Percentiles rank a stretch among this genome's conserved stretches.
phyloP scores from a whole-genome alignment of 1,284 basidiomycete genomes.

The Xerocomus tenax region DNA sequence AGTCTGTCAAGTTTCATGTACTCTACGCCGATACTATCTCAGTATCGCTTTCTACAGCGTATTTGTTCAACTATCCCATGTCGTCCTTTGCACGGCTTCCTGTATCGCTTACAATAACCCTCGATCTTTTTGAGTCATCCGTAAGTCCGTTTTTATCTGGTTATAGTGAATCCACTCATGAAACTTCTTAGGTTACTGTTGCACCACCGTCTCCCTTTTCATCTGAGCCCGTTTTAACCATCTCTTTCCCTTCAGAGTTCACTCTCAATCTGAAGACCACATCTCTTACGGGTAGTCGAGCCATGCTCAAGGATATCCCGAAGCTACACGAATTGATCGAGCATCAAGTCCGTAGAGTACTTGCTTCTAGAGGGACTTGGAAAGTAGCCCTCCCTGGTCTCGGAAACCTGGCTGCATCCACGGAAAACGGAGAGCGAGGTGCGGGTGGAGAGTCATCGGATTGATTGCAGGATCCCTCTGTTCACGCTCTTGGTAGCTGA shows the following conservation, averaged over 20 bases:
- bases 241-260: constrained; percentile 58
- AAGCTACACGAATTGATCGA: constrained; percentile 77
- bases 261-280: constrained; percentile 63
- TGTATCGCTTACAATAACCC: constrained; percentile 66
- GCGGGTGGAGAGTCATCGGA: constrained; percentile 1
- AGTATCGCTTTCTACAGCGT: constrained; percentile 70
- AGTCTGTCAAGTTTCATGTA: constrained; percentile 48
- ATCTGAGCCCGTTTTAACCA: constrained; percentile 45
- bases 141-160: constrained; percentile 35
- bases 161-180: constrained; percentile 3
- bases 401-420: constrained; percentile 38
- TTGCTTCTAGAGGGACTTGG: constrained; percentile 59
- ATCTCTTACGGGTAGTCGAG: constrained; percentile 73
- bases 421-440: constrained; percentile 31
- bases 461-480: neutral
- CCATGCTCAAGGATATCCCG: constrained; percentile 74
- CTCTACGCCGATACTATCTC: constrained; percentile 65
- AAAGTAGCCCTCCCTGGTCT: constrained; percentile 62
- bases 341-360: constrained; percentile 54
- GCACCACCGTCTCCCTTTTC: constrained; percentile 43
- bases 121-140: constrained; percentile 66
- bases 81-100: constrained; percentile 72
- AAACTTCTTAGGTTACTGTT: constrained; percentile 39
- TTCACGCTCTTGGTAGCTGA: neutral
- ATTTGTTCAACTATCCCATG: constrained; percentile 75